These are phyloP conservation scores for Ceratocystis ficicola DNA, from an alignment of 2,329 filamentous ascomycete genomes.

Conservation along the genomic window DNA sequence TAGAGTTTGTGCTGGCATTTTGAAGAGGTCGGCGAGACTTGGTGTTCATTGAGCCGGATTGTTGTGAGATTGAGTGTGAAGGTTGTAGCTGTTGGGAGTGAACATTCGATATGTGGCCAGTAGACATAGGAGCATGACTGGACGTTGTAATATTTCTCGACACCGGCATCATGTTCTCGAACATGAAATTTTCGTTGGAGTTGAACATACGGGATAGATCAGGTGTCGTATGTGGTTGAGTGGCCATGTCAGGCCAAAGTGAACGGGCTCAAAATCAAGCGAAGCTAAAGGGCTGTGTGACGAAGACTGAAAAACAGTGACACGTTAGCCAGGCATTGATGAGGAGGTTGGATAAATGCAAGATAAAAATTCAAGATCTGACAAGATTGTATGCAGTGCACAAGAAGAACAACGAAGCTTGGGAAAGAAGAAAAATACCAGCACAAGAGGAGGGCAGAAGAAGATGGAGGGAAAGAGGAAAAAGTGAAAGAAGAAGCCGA, in stretches of 20 bases:
- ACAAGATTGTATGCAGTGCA: background rate
- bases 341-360: slow-evolving; percentile 12
- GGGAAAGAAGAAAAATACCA: background rate
- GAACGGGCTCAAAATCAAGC: slow-evolving; percentile 4
- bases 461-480: slow-evolving; percentile 22
- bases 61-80: background rate
- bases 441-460: background rate
- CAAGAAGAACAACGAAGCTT: slow-evolving; percentile 4
- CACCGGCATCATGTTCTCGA: slow-evolving; percentile 1
- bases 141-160: slow-evolving; percentile 33
- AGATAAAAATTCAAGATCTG: background rate
- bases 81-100: slow-evolving; percentile 6
- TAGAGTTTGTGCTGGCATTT: slow-evolving; percentile 17
- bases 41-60: background rate
- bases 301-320: slow-evolving; percentile 16
- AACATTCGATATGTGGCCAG: slow-evolving; percentile 26
- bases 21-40: slow-evolving; percentile 20
- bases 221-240: slow-evolving; percentile 10
- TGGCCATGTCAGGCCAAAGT: slow-evolving; percentile 17
- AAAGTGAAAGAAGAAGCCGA: slow-evolving; percentile 22
- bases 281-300: slow-evolving; percentile 16
- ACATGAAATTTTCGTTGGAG: slow-evolving; percentile 36
- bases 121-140: slow-evolving; percentile 46
- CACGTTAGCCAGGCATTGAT: slow-evolving; percentile 18
- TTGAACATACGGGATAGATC: slow-evolving; percentile 40